Evolutionary conservation across 2,329 filamentous ascomycete species (phyloP), one percentile per base, ranked within the genome.

Genomic region (Alternaria incomplexa): DNA sequence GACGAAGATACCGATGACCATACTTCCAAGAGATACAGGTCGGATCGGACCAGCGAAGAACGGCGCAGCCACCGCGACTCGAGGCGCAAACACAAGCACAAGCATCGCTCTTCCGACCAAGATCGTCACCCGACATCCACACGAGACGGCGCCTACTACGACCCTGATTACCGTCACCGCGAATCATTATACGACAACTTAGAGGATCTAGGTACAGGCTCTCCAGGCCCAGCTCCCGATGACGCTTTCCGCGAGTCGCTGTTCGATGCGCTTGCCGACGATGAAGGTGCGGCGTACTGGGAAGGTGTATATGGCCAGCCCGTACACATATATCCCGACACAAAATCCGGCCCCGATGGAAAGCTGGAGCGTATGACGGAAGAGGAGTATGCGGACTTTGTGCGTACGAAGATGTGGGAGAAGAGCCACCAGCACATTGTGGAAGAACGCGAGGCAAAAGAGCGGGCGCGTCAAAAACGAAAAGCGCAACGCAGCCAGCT

Each of bases 241-340:
- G 84, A 86, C 0, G 93, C 95, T 1, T 99, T 99, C 79, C 90
- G 93, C 28, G 93, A 97, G 79, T 97, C 93, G 1, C 89, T 99
- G 6, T 98, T 98, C 81, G 96, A 99, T 79, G 96, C 96, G 30
- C 90, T 99, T 80, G 95, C 93, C 40, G 96, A 99, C 80, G 95
- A 98, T 76, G 96, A 99, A 81, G 96, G 95, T 50, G 96, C 96
- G 2, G 88, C 89, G 8, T 99, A 96, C 82, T 99, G 96, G 96
- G 91, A 97, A 79, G 88, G 89, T 15, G 92, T 99, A n/a, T 99
- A 98, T 80, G 94, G 93, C 1, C 95, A 98, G 78, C 95, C 96
- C 0, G 91, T 98, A 53, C 93, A 97, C 80, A 87, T 89, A 7
- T 97, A 96, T 77, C 77, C 87, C 0, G 84, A 86, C 25, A 84